These are phyloP conservation scores for Trichoderma oligosporum DNA, from an alignment of 2,329 filamentous ascomycete genomes.

Conservation along the genomic window DNA sequence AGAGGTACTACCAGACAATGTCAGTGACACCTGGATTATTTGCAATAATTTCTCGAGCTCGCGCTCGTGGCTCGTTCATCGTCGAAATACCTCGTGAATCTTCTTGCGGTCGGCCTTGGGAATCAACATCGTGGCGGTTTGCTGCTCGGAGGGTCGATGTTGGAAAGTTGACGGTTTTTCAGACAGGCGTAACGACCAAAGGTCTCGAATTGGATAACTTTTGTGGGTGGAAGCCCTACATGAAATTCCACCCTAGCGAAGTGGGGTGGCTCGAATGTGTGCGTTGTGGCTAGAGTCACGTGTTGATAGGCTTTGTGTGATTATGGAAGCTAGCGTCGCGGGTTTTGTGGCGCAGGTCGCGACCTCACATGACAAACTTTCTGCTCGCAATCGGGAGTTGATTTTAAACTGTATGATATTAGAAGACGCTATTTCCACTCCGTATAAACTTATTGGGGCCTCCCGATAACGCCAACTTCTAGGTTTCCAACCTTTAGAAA, in stretches of 20 bases:
- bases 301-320: slow-evolving; percentile 32
- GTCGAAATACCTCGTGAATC: slow-evolving; percentile 74
- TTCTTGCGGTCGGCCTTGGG: slow-evolving; percentile 99
- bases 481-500: too few relatives aligned
- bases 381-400: neutral
- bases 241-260: slow-evolving; percentile 35
- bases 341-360: slow-evolving; percentile 12
- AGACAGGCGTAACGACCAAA: slow-evolving; percentile 30
- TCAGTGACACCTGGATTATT: slow-evolving; percentile 24
- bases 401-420: neutral
- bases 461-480: too few relatives aligned
- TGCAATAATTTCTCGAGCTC: slow-evolving; percentile 4
- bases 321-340: slow-evolving; percentile 21
- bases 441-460: too few relatives aligned
- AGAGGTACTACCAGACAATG: slow-evolving; percentile 70
- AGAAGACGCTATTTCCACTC: too few relatives aligned
- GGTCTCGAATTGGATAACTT: slow-evolving; percentile 44
- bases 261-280: slow-evolving; percentile 32
- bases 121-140: slow-evolving; percentile 81
- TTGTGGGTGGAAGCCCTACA: slow-evolving; percentile 45
- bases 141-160: slow-evolving; percentile 47
- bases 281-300: slow-evolving; percentile 33
- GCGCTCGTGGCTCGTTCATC: slow-evolving; percentile 9
- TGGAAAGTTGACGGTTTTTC: slow-evolving; percentile 43
- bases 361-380: slow-evolving; percentile 6